Evolutionary conservation across 371 early-diverging fungal species (phyloP).

Genomic region (Mortierella sp.): DNA sequence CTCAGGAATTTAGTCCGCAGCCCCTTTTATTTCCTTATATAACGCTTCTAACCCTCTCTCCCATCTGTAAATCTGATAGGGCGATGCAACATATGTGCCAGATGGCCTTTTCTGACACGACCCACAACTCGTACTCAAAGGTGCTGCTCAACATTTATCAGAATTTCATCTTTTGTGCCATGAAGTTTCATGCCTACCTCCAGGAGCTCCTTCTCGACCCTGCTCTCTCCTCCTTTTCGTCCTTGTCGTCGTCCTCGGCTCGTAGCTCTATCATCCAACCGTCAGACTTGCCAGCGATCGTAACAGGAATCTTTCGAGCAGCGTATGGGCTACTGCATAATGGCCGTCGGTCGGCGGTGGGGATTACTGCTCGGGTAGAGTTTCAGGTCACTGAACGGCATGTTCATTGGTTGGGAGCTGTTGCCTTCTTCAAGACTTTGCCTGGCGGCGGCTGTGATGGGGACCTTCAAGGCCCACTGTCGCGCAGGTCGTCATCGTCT

Average conservation of each 20-base stretch:
- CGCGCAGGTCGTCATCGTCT: not conserved
- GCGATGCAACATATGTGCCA: slow-evolving; percentile 55
- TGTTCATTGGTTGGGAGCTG: slow-evolving; percentile 54
- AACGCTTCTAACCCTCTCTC: no score
- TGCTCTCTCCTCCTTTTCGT: not conserved
- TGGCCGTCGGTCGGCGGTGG: slow-evolving; percentile 29
- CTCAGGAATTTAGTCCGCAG: no score
- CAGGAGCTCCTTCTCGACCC: slow-evolving; percentile 50
- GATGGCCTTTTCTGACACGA: slow-evolving; percentile 70
- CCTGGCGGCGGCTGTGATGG: slow-evolving; percentile 8
- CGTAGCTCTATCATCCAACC: slow-evolving; percentile 15
- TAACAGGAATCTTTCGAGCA: slow-evolving; percentile 29
- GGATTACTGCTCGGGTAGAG: slow-evolving; percentile 10
- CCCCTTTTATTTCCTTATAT: not conserved
- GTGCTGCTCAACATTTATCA: slow-evolving; percentile 81
- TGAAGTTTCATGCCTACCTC: slow-evolving; percentile 71
- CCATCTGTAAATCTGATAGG: not conserved
- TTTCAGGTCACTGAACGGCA: slow-evolving; percentile 37
- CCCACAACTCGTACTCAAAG: slow-evolving; percentile 66
- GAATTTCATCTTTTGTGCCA: slow-evolving; percentile 72
- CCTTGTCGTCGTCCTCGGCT: not conserved
- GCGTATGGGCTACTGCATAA: slow-evolving; percentile 33
- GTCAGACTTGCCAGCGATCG: slow-evolving; percentile 13
- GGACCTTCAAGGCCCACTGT: not conserved
- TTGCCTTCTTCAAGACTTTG: slow-evolving; percentile 33